Conservation (phyloP, 352 stramenopile genomes). For the Thraustochytrium striatum region DNA sequence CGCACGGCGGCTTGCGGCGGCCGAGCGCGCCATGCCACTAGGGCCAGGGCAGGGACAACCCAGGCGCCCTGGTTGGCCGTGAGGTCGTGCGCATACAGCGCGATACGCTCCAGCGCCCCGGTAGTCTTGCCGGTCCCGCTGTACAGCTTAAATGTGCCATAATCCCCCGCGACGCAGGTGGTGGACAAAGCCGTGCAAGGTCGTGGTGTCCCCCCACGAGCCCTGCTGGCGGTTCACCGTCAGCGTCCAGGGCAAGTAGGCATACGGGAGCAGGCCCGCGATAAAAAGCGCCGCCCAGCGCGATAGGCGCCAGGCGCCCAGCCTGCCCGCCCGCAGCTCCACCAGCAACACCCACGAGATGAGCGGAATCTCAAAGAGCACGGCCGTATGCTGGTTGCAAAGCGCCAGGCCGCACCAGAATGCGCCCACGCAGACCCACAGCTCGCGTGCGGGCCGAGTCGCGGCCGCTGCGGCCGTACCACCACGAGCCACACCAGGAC, state of each 20-base stretch:
- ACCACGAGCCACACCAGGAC: constrained; percentile 68
- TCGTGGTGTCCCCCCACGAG: constrained; percentile 84
- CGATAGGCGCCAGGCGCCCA: background rate
- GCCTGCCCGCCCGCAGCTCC: constrained; percentile 46
- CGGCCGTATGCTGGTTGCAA: constrained; percentile 91
- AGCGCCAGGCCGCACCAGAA: constrained; percentile 83
- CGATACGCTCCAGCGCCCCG: constrained; percentile 65
- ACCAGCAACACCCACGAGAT: constrained; percentile 60
- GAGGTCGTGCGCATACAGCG: constrained; percentile 70
- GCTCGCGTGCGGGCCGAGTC: background rate
- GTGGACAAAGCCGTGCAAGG: constrained; percentile 74
- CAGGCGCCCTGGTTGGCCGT: constrained; percentile 58
- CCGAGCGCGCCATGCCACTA: background rate
- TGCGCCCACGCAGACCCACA: constrained; percentile 60
- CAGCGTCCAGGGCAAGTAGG: constrained; percentile 73
- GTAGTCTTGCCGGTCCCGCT: constrained; percentile 65
- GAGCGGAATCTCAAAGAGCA: constrained; percentile 83
- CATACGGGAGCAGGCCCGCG: constrained; percentile 73
- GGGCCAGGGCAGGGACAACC: constrained; percentile 42
- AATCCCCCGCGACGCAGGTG: constrained; percentile 82
- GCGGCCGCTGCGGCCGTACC: constrained; percentile 53
- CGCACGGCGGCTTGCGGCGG: background rate
- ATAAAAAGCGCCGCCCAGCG: constrained; percentile 60
- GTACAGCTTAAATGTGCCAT: constrained; percentile 87
- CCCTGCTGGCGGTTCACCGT: constrained; percentile 66